Base-by-base conservation (phyloP, 441 rosid species). In the Eutrema salsugineum region DNA sequence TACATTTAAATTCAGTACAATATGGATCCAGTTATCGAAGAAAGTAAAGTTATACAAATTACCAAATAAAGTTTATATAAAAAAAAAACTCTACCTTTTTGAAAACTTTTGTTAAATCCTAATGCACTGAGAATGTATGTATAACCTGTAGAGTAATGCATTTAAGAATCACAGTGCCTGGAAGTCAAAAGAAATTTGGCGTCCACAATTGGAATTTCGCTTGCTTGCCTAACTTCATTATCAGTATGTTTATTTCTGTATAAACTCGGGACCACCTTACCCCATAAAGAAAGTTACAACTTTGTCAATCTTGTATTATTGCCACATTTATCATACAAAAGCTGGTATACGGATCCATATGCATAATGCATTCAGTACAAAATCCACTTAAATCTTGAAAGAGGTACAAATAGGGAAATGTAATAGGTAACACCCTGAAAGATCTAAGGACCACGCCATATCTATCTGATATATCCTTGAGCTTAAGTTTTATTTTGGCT, bases 391-490 rank as follows among this genome's bases (percentile, higher is more conserved):
- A n/a, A 60, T 58, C 30, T 36, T 36, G 63, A 11, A 40, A 58
- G 14, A 42, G 11, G 35, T 38, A 12, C 19, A 6, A 57, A 57
- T 36, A 40, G 5, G 20, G 30, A 59, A 40, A 22, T 38, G 33
- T 20, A 38, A 39, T 39, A 59, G 20, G 57, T 38, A 43, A 48
- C 17, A 73, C n/a, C 53, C 44, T 73, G 11, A 57, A 57, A 22
- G 27, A 47, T 57, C 4, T 2, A 27, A 50, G 56, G 63, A 73
- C 68, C 68, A 59, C 56, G 9, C 62, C 55, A 40, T 49, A 20
- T 58, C 30, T 57, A 17, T 58, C 19, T 66, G 56, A 59, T 50
- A 58, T 30, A 24, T 62, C 19, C 63, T 39, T 28, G 28, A 39
- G 11, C 63, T 32, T 53, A 9, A 8, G 5, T 43, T 44, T 51